phyloP scores from a whole-genome alignment of 805 yeast species.

The Candida manassasensis region DNA sequence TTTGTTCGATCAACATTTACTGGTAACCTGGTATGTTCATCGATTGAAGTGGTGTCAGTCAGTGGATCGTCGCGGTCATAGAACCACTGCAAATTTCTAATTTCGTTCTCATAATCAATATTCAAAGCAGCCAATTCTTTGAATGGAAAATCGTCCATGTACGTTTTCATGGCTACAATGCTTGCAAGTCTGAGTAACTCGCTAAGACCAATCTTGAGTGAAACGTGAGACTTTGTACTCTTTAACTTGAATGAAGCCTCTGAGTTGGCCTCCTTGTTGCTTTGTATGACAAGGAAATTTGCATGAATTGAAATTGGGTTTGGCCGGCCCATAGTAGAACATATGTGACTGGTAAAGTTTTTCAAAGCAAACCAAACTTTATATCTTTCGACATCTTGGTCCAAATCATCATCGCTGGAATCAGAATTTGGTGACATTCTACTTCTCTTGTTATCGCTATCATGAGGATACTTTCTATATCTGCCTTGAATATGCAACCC shows the following conservation, averaged over 20 bases:
- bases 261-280: constrained; percentile 10
- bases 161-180: constrained; percentile 47
- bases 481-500: constrained; percentile 46
- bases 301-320: constrained; percentile 47
- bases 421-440: constrained; percentile 12
- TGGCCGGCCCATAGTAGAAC: constrained; percentile 51
- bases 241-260: constrained; percentile 14
- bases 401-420: constrained; percentile 30
- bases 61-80: background rate
- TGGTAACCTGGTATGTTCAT: constrained; percentile 17
- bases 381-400: constrained; percentile 30
- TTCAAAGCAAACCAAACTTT: constrained; percentile 50
- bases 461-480: constrained; percentile 10
- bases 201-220: constrained; percentile 44
- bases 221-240: constrained; percentile 22
- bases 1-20: constrained; percentile 25
- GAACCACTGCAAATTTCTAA: constrained; percentile 22
- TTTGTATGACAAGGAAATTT: constrained; percentile 13
- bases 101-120: constrained; percentile 38
- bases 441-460: background rate
- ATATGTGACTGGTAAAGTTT: constrained; percentile 43
- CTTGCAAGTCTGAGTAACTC: constrained; percentile 47
- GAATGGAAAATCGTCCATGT: constrained; percentile 41
- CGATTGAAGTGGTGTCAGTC: constrained; percentile 8
- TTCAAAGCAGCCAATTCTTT: constrained; percentile 39